Percentiles rank a stretch among this genome's conserved stretches.
Evolutionary conservation across 2,329 filamentous ascomycete genomes (phyloP).

Genomic region (Gaeumannomyces tritici): DNA sequence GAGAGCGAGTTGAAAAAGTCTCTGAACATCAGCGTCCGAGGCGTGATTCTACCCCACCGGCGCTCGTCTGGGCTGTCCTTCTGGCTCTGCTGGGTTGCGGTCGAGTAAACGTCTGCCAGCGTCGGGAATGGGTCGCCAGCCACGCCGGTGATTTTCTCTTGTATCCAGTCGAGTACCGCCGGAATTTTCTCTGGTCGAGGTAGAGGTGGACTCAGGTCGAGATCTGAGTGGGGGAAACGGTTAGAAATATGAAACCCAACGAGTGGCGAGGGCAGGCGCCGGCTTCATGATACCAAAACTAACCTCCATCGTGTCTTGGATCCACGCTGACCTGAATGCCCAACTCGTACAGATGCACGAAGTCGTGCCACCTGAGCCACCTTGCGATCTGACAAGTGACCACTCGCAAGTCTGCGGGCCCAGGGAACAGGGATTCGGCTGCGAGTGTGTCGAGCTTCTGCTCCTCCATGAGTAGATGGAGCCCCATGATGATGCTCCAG

Average conservation of each 20-base stretch:
- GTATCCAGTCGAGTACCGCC: constrained; percentile 43
- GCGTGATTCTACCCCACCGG: constrained; percentile 41
- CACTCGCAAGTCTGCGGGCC: constrained; percentile 50
- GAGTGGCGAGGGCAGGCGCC: too few species aligned
- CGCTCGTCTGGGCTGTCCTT: constrained; percentile 24
- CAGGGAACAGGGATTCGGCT: constrained; percentile 31
- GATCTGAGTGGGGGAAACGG: constrained; percentile 16
- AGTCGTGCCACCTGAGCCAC: constrained; percentile 66
- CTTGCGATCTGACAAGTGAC: constrained; percentile 69
- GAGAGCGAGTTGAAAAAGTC: constrained; percentile 54
- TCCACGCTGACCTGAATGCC: constrained; percentile 41
- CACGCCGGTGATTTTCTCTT: constrained; percentile 31
- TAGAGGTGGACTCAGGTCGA: constrained; percentile 13
- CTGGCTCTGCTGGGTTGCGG: constrained; percentile 23
- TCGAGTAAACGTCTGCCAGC: constrained; percentile 33
- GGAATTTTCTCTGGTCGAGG: constrained; percentile 20
- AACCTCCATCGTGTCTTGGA: constrained; percentile 28
- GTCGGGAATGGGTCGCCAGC: constrained; percentile 28
- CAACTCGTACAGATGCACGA: constrained; percentile 38
- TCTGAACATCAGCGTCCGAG: constrained; percentile 61
- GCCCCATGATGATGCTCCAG: constrained; percentile 59
- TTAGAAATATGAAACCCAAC: neutral
- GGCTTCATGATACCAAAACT: constrained; percentile 7
- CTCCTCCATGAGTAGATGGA: constrained; percentile 87
- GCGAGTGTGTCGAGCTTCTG: constrained; percentile 63